Conservation (phyloP, 2,329 filamentous ascomycete genomes). For the Talaromyces albobiverticillius region DNA sequence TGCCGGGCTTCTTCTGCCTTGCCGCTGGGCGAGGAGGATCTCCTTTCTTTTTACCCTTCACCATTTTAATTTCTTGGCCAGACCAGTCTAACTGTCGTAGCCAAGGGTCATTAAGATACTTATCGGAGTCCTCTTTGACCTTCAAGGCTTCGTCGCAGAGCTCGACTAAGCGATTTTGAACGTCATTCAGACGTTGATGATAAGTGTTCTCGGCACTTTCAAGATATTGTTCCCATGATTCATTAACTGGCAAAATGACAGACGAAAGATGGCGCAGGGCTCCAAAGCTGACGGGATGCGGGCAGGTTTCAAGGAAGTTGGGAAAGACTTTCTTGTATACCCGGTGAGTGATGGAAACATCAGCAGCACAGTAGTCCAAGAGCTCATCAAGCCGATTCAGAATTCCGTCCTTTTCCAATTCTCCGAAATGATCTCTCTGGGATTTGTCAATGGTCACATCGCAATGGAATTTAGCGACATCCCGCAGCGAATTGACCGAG, state of each 20-base stretch:
- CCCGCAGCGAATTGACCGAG: slow-evolving; percentile 89
- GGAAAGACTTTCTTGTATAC: slow-evolving; percentile 95
- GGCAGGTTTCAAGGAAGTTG: slow-evolving; percentile 82
- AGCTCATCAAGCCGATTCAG: slow-evolving; percentile 72
- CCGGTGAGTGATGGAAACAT: slow-evolving; percentile 87
- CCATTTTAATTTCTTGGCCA: slow-evolving; percentile 86
- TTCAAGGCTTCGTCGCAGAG: slow-evolving; percentile 75
- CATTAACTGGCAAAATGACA: slow-evolving; percentile 86
- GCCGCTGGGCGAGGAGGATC: slow-evolving; percentile 74
- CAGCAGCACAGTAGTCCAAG: slow-evolving; percentile 89
- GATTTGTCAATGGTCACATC: slow-evolving; percentile 89
- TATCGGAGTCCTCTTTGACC: slow-evolving; percentile 65
- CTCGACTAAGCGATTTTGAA: slow-evolving; percentile 69
- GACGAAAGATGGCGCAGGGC: slow-evolving; percentile 89
- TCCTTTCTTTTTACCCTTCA: slow-evolving; percentile 83
- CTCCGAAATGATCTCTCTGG: slow-evolving; percentile 79
- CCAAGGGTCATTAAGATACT: slow-evolving; percentile 83
- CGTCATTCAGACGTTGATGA: slow-evolving; percentile 69
- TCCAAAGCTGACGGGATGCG: slow-evolving; percentile 95
- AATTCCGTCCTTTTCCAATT: slow-evolving; percentile 70
- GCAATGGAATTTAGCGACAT: slow-evolving; percentile 96
- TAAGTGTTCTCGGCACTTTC: slow-evolving; percentile 82
- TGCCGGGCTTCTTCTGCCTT: slow-evolving; percentile 88
- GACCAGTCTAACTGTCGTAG: slow-evolving; percentile 92
- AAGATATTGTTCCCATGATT: slow-evolving; percentile 83